These are phyloP conservation scores for Cokeromyces recurvatus DNA, from an alignment of 371 early-diverging fungal species.

Conservation along the genomic window DNA sequence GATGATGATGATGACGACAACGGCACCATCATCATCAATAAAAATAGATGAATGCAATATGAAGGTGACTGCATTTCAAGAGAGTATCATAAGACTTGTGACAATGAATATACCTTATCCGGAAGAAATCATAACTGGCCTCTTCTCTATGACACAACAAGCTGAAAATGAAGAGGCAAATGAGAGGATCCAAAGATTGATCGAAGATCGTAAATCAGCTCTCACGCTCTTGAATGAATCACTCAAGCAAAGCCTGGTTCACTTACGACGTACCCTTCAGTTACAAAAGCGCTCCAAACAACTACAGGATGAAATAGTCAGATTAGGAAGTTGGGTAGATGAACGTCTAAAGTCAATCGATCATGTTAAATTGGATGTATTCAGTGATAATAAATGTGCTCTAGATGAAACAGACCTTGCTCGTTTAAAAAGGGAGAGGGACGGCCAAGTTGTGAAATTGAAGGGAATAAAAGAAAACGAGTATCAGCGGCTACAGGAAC, in stretches of 20 bases:
- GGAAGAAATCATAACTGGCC: too few species aligned
- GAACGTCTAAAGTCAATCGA: slow-evolving; percentile 20
- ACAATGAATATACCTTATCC: slow-evolving; percentile 33
- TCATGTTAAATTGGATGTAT: slow-evolving; percentile 26
- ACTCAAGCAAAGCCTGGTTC: slow-evolving; percentile 31
- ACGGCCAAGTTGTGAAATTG: slow-evolving; percentile 24
- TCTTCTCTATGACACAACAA: too few species aligned
- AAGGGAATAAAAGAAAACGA: slow-evolving; percentile 26
- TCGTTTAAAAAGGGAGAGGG: slow-evolving; percentile 26
- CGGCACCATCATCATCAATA: neutral
- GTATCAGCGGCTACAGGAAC: slow-evolving; percentile 15
- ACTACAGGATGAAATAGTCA: slow-evolving; percentile 27
- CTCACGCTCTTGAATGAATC: slow-evolving; percentile 33
- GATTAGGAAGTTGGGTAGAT: slow-evolving; percentile 28
- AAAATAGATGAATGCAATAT: slow-evolving; percentile 16
- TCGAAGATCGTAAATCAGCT: slow-evolving; percentile 26
- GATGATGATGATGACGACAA: slow-evolving; percentile 15
- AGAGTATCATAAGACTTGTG: too few species aligned
- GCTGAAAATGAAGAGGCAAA: slow-evolving; percentile 33
- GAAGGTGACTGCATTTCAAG: slow-evolving; percentile 25
- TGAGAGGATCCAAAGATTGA: slow-evolving; percentile 24
- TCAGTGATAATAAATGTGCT: slow-evolving; percentile 22
- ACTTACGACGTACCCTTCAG: slow-evolving; percentile 32
- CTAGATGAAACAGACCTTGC: slow-evolving; percentile 24
- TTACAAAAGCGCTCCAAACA: slow-evolving; percentile 26